Conservation (phyloP, 306 rosid genomes). For the Glycine tomentella region DNA sequence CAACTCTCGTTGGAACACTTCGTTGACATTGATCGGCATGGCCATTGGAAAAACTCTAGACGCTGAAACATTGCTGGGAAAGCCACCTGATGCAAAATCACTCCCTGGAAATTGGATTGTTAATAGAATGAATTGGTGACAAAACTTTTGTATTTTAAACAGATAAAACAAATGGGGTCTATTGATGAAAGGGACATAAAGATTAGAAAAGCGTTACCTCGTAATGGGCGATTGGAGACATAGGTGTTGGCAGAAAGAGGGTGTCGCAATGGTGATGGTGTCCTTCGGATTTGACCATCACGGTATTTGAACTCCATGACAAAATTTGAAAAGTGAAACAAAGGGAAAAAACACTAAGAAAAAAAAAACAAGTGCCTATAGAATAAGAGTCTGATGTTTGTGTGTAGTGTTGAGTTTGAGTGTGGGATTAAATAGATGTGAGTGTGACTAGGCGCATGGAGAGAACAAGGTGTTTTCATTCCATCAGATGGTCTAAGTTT, state of each 20-base stretch:
- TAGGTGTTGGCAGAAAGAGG: slow-evolving; percentile 8
- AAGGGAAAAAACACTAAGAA: background rate
- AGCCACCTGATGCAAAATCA: background rate
- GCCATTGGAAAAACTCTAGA: background rate
- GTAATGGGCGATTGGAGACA: slow-evolving; percentile 19
- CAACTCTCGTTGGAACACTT: slow-evolving; percentile 45
- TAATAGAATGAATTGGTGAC: background rate
- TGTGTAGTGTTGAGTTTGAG: too few species aligned
- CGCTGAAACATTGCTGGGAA: background rate
- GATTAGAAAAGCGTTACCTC: background rate
- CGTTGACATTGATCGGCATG: slow-evolving; percentile 6
- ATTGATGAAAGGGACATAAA: too few species aligned
- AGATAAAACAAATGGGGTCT: background rate
- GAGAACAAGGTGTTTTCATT: too few species aligned
- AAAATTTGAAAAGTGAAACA: background rate
- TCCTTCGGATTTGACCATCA: slow-evolving; percentile 31
- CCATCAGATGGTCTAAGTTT: too few species aligned
- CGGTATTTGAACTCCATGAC: slow-evolving; percentile 63
- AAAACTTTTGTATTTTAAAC: background rate
- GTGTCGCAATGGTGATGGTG: slow-evolving; percentile 11
- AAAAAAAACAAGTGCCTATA: background rate
- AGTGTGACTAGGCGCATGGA: too few species aligned
- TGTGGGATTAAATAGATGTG: too few species aligned
- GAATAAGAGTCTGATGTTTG: too few species aligned
- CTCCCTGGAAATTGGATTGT: background rate